Evolutionary conservation across 768 basidiomycete genomes (phyloP).

Genomic region (Gelatoporia subvermispora): DNA sequence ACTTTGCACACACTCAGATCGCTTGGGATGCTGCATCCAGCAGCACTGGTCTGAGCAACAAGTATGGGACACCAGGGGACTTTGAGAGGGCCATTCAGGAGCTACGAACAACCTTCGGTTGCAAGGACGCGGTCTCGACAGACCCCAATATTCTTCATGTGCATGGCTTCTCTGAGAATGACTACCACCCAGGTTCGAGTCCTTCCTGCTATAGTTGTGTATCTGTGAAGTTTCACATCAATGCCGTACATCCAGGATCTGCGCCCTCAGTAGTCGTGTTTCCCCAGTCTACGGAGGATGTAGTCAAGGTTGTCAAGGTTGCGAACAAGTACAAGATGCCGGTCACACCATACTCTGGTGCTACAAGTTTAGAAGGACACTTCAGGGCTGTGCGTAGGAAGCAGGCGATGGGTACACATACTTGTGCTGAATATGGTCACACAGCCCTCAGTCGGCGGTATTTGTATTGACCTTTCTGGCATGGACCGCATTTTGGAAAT

Average conservation of each 20-base stretch:
- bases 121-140: constrained; percentile 39
- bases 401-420: neutral
- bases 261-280: constrained; percentile 60
- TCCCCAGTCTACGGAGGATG: constrained; percentile 71
- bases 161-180: constrained; percentile 53
- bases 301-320: constrained; percentile 70
- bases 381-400: constrained; percentile 54
- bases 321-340: constrained; percentile 76
- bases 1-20: too few species aligned
- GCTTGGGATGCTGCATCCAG: too few species aligned
- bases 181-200: constrained; percentile 44
- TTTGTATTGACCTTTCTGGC: constrained; percentile 71
- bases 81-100: constrained; percentile 50
- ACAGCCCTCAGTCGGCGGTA: constrained; percentile 43
- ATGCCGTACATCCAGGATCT: constrained; percentile 24
- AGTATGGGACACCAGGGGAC: constrained; percentile 50
- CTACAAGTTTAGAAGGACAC: constrained; percentile 79
- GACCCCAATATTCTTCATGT: constrained; percentile 44
- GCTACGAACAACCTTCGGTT: constrained; percentile 36
- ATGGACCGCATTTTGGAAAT: constrained; percentile 81
- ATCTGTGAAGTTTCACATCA: neutral
- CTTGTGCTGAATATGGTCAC: neutral
- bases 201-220: neutral
- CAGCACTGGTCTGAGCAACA: constrained; percentile 7
- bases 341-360: constrained; percentile 73